Base-by-base conservation (phyloP, 257 asterid species). In the Rhazya stricta region DNA sequence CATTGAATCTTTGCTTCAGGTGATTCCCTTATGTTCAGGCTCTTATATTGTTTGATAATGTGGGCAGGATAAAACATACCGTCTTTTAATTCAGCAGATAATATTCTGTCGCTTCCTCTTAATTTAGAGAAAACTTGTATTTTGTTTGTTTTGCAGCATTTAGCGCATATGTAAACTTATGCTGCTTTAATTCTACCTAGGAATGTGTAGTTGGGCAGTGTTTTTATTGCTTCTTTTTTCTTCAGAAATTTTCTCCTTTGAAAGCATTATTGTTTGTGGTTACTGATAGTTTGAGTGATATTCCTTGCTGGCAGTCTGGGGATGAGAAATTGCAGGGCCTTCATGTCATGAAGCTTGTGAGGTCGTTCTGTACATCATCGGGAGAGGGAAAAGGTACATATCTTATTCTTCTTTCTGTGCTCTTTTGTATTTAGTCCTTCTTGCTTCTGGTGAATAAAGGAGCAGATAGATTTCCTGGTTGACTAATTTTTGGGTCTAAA, bases 271-370 rank as follows among this genome's bases (percentile, higher is more conserved):
- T 51, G 29, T 60, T 15, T 36, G 29, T 74, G 69, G 53, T 71
- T 21, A 43, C 74, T 70, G 66, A 75, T 73, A 27, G 54, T 41
- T 71, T 63, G 54, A 74, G 57, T 80, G 74, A 71, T 72, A 73
- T 73, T 71, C 65, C 9, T 85, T 83, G 45, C 51, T 76, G 65
- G 71, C 88, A 92, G 98, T 77, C 74, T 70, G 93, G 84, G 62
- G 97, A 91, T 76, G 97, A 91, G 85, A 95, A 92, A 86, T 83
- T 92, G 87, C 90, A 61, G 73, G 99, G 98, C 72, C 83, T 92
- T 34, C 83, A 87, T 84, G 77, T 92, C 79, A 86, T 91, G 98
- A 95, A 91, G 87, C 89, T 95, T 80, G 97, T 92, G 80, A 89
- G 98, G 72, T 91, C 96, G 62, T 95, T 95, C 76, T 95, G 98